Base-by-base conservation (phyloP, 2,329 filamentous ascomycete genomes). In the Neobulgaria alba region DNA sequence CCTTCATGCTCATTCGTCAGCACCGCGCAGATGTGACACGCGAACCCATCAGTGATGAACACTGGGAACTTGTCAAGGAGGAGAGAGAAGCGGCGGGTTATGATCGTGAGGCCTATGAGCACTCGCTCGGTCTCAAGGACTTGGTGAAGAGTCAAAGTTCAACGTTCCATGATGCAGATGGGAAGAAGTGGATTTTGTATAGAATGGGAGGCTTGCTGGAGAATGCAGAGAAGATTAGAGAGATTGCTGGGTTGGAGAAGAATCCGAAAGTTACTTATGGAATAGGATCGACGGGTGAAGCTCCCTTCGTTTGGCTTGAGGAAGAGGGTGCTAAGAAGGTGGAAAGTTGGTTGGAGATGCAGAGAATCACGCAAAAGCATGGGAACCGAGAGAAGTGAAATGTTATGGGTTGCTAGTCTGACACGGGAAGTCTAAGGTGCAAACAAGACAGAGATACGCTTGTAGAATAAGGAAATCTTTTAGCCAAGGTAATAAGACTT, bases 61-160 rank as follows among this genome's bases (percentile, higher is more conserved):
- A 48, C 20, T 48, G 42, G 45, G 30, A 31, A n/a, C 34, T 48
- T 5, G 39, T 48, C 10, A 29, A 23, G 1, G 21, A 5, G 2
- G 39, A 40, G 3, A 32, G 26, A 15, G 42, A 42, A 33, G 34
- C 37, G 4, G 30, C 30, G 1, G 42, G 45, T 8, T 41, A 41
- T 21, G 42, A 48, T 38, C 36, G 45, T 4, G 45, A 48, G 16
- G 36, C 41, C 2, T 48, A 45, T 16, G 45, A 48, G 29, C 42
- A 48, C 17, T 38, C 29, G 2, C 35, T 45, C 3, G 29, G 16
- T 1, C 29, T 48, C 26, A 38, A 29, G 10, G 42, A 45, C 31
- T 29, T 48, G 29, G 10, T 48, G 18, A 42, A 33, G 16, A 42
- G 38, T 21, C 42, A 48, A 16, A 45, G 42, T 30, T 39, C 42